Evolutionary conservation across 345 rosid species (phyloP), one percentile per base, ranked within the genome.

Genomic region (Salix viminalis): DNA sequence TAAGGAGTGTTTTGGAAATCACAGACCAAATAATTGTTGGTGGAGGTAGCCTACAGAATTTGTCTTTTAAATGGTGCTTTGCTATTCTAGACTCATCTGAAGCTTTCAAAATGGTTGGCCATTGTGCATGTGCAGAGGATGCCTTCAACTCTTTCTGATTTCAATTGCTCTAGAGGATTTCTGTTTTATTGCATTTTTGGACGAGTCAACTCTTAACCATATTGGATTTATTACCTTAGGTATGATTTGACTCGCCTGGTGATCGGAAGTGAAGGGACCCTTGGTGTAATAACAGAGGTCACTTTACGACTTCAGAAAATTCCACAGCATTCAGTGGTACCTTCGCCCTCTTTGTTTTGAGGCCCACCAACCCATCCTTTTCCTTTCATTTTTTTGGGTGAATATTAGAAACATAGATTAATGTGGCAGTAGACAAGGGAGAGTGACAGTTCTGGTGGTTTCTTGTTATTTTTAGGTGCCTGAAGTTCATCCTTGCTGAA

Each of bases 221-320:
- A 56, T 73, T 71, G 71, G 64, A 66, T 36, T 67, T 77, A 37
- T 61, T 73, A 30, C 74, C 24, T 21, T 61, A 95, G 97, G 81
- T 95, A 95, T 84, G 99, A 95, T 74, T 84, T 95, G 89, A 93
- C 99, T 42, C 93, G 97, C 76, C 82, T 90, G 82, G 80, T 93
- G 23, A 89, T 93, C 84, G 99, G 99, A 77, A 95, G 97, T 84
- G 99, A 95, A 84, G 97, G 99, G 76, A 93, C 97, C 28, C 83
- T 95, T 75, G 99, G 99, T 46, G 87, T 95, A 23, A 85, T 91
- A 79, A 90, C 96, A 61, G 97, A 95, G 81, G 91, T 91, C 77
- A 95, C 99, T 75, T 84, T 93, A 72, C 87, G 91, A 68, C 97
- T 93, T 79, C 97, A 95, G 90, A 93, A 87, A 79, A 86, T 93